Percentiles rank a stretch among this genome's conserved stretches.
phyloP scores from a whole-genome alignment of 768 basidiomycete genomes.

The Serpula lacrymans region DNA sequence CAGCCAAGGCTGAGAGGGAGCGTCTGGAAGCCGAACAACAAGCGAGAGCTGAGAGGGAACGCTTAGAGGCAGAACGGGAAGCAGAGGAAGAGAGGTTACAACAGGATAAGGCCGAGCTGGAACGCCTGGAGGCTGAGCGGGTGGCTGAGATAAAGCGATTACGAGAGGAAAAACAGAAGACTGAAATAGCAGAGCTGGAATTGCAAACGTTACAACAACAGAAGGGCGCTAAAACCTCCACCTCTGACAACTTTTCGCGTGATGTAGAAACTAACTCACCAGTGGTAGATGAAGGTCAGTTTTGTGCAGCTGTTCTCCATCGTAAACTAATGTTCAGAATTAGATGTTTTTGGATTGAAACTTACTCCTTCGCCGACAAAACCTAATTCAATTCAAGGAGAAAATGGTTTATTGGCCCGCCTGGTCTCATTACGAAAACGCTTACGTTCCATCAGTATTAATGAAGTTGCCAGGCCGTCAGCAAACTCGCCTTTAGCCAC shows the following conservation, averaged over 20 bases:
- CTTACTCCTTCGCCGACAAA: conserved; percentile 30
- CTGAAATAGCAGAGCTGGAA: background rate
- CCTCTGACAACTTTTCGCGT: conserved; percentile 2
- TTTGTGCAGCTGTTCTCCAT: background rate
- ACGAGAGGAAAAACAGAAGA: background rate
- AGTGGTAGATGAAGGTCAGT: conserved; percentile 27
- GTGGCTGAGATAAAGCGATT: too few species aligned
- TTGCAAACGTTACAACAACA: background rate
- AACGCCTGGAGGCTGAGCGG: background rate
- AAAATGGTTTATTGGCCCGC: conserved; percentile 43
- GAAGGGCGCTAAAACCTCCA: conserved; percentile 2
- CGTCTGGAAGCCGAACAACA: conserved; percentile 5
- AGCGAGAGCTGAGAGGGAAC: background rate
- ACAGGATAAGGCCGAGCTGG: conserved; percentile 1
- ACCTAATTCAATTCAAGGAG: conserved; percentile 34
- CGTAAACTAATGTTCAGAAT: conserved; percentile 2
- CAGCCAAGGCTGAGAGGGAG: conserved; percentile 4
- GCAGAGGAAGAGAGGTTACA: conserved; percentile 1
- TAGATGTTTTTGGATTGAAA: conserved; percentile 59
- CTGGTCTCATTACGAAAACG: conserved; percentile 56
- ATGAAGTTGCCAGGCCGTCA: conserved; percentile 46
- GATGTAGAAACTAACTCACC: too few species aligned
- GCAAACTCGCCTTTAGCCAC: conserved; percentile 29
- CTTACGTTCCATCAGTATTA: conserved; percentile 59
- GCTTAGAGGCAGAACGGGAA: too few species aligned